Evolutionary conservation across 2,329 filamentous ascomycete genomes (phyloP).

Genomic region (Neonectria neomacrospora): DNA sequence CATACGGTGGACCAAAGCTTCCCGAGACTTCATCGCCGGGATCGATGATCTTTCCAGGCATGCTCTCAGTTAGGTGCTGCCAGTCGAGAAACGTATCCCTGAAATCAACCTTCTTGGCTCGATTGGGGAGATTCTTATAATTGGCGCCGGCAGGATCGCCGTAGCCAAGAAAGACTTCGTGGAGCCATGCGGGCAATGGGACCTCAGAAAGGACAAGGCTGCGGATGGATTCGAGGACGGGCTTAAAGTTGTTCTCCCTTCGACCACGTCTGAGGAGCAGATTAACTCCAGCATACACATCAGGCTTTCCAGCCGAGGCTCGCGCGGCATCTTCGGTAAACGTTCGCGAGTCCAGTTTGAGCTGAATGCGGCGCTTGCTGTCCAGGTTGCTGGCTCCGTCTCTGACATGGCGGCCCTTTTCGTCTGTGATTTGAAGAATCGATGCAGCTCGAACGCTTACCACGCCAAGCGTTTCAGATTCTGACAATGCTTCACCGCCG

Average conservation of each 20-base stretch:
- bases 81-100: constrained; percentile 95
- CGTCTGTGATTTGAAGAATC: constrained; percentile 86
- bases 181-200: constrained; percentile 88
- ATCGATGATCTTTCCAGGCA: constrained; percentile 88
- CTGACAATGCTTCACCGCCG: constrained; percentile 55
- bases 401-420: constrained; percentile 79
- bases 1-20: constrained; percentile 88
- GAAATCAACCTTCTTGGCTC: constrained; percentile 84
- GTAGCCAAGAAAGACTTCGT: constrained; percentile 97
- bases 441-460: constrained; percentile 82
- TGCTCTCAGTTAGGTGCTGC: constrained; percentile 90
- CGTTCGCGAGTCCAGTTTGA: constrained; percentile 82
- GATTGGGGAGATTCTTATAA: constrained; percentile 84
- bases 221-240: constrained; percentile 90
- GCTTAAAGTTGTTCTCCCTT: constrained; percentile 96
- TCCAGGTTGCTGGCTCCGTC: constrained; percentile 71
- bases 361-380: constrained; percentile 76
- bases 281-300: constrained; percentile 88
- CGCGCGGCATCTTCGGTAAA: constrained; percentile 82
- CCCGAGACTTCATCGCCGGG: constrained; percentile 76
- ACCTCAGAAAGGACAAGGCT: constrained; percentile 86
- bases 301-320: constrained; percentile 72
- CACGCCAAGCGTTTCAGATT: constrained; percentile 73
- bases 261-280: constrained; percentile 84
- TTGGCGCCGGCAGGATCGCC: constrained; percentile 90